Base-by-base conservation (phyloP, 345 rosid genomes). In the Syzygium grande region DNA sequence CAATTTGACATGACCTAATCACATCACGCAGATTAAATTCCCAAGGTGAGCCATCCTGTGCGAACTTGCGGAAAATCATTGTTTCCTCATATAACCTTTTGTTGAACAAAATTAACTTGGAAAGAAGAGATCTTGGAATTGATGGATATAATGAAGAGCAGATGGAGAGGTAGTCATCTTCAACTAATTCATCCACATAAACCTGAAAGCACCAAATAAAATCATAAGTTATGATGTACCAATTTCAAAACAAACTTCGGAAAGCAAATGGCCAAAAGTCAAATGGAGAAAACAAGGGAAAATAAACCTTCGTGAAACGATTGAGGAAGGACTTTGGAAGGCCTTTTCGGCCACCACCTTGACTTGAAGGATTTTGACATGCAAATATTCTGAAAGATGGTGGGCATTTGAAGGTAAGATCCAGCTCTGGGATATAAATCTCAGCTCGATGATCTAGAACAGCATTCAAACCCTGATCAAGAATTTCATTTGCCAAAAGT, bases 271-370 rank as follows among this genome's bases (percentile, higher is more conserved):
- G 29, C 51, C 79, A 78, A 21, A 49, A 11, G 34, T 80, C 15
- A 25, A 29, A 78, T 38, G 46, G 63, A 73, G 30, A 6, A 38
- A 78, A 51, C 30, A 27, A 14, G 16, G 53, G 12, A 15, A 61
- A 27, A 51, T 91, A 30, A 91, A 97, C 99, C 96, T 97, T 97
- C 15, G 95, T 94, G 91, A 96, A 97, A 90, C 99, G 98, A 88
- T 97, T 96, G 77, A 97, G 94, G 89, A 97, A 97, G 83, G 99
- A 97, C 91, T 92, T 95, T 27, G 99, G 99, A 87, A 97, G 98
- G 89, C 98, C 98, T 92, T 97, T 97, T 90, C 99, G 92, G 77
- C 99, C 99, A 90, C 99, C 99, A 86, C 99, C 99, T 92, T 97
- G 99, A 89, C 94, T 92, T 78, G 98, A 92, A 90, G 99, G 99